Conservation (phyloP, 179 eudicot genomes). For the Pouteria campechiana region DNA sequence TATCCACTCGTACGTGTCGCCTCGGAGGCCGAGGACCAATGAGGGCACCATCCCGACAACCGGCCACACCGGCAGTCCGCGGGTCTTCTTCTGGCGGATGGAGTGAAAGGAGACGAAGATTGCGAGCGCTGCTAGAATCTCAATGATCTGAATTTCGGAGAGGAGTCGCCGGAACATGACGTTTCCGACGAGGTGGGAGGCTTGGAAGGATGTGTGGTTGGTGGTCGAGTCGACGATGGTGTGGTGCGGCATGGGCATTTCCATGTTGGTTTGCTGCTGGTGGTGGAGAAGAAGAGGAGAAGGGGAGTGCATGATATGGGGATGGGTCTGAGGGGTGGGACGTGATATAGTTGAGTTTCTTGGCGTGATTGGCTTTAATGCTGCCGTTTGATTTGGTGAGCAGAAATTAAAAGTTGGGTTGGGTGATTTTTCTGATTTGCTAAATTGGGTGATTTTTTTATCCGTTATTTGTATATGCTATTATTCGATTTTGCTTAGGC, state of each 20-base stretch:
- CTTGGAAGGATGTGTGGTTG: slow-evolving; percentile 2
- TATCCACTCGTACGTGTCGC: slow-evolving; percentile 71
- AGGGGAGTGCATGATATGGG: slow-evolving; percentile 15
- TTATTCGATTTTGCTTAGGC: too few species aligned
- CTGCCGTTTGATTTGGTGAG: slow-evolving; percentile 63
- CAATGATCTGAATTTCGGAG: slow-evolving; percentile 40
- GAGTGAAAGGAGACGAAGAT: slow-evolving; percentile 57
- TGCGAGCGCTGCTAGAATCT: slow-evolving; percentile 36
- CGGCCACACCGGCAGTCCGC: slow-evolving; percentile 83
- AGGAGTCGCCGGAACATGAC: not conserved
- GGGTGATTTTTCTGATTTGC: too few species aligned
- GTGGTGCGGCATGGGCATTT: slow-evolving; percentile 5
- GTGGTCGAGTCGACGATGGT: slow-evolving; percentile 19
- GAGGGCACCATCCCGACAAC: slow-evolving; percentile 88
- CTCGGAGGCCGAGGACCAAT: slow-evolving; percentile 35
- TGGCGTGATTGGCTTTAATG: slow-evolving; percentile 36
- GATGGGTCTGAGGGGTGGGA: slow-evolving; percentile 20
- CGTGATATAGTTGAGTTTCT: slow-evolving; percentile 32
- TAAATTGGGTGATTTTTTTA: too few species aligned
- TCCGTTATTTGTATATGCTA: too few species aligned
- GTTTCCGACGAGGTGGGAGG: slow-evolving; percentile 3
- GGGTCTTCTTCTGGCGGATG: slow-evolving; percentile 35
- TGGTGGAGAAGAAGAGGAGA: slow-evolving; percentile 4
- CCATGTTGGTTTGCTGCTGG: too few species aligned
- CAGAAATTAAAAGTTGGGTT: slow-evolving; percentile 22